These are phyloP conservation scores for Pseudogymnoascus pannorum DNA, from an alignment of 2,329 filamentous ascomycete genomes.

Conservation along the genomic window DNA sequence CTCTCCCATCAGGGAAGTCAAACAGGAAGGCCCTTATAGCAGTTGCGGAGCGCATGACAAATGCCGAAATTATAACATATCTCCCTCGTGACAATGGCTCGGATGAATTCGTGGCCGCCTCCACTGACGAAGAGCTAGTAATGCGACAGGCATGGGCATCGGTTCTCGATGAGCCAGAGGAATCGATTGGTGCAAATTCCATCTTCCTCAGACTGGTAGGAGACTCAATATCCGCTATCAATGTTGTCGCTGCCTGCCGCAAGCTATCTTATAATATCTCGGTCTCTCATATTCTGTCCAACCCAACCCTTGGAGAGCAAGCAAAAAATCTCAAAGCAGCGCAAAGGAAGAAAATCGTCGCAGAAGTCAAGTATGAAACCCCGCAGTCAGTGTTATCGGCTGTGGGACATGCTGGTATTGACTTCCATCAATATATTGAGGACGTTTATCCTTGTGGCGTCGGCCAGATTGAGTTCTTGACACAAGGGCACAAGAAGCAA, in stretches of 20 bases:
- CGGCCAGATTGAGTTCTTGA: slow-evolving; percentile 18
- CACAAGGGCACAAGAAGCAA: slow-evolving; percentile 13
- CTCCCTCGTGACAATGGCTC: not conserved
- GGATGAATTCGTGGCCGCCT: slow-evolving; percentile 10
- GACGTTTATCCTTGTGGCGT: slow-evolving; percentile 18
- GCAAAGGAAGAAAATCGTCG: not conserved
- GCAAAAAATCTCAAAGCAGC: slow-evolving; percentile 7
- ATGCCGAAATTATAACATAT: not conserved
- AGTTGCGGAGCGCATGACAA: not conserved
- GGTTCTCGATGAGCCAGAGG: slow-evolving; percentile 32
- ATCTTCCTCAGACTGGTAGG: slow-evolving; percentile 36
- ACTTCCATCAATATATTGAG: slow-evolving; percentile 11
- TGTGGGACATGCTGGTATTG: not conserved
- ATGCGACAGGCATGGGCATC: slow-evolving; percentile 33
- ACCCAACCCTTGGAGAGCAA: slow-evolving; percentile 3
- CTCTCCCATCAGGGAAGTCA: not conserved
- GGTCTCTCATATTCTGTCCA: not conserved
- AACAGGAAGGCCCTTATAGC: not conserved
- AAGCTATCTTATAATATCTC: not conserved
- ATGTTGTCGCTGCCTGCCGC: not conserved
- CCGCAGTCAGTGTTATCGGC: not conserved
- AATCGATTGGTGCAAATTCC: slow-evolving; percentile 26
- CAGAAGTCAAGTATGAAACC: not conserved
- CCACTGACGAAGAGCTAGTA: slow-evolving; percentile 17
- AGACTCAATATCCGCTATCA: slow-evolving; percentile 39